Percentiles rank a stretch among this genome's conserved stretches.
phyloP scores from a whole-genome alignment of 495 filamentous ascomycete genomes.

The Cercophora samala region DNA sequence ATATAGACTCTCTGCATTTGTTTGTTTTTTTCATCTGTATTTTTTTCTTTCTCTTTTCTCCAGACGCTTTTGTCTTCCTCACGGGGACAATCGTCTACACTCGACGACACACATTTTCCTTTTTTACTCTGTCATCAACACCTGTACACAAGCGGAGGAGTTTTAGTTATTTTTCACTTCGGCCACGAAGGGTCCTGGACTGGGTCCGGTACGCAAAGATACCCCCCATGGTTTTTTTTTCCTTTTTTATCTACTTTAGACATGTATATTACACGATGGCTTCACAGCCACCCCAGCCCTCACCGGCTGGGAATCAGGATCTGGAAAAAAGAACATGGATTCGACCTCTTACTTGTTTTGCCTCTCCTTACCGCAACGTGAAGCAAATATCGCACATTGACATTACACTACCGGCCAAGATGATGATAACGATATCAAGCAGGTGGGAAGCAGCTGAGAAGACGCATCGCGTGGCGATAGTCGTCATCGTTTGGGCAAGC shows the following conservation, averaged over 20 bases:
- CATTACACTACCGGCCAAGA: no score
- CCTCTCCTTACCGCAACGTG: not conserved
- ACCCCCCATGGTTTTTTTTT: conserved; percentile 34
- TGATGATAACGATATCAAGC: not conserved
- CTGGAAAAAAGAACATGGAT: conserved; percentile 6
- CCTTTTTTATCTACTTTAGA: conserved; percentile 37
- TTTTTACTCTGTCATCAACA: conserved; percentile 22
- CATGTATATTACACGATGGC: conserved; percentile 48
- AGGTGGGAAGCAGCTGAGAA: not conserved
- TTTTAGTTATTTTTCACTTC: conserved; percentile 26
- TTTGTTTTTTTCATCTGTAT: not conserved
- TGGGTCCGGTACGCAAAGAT: conserved; percentile 50
- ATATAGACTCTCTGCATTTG: conserved; percentile 8
- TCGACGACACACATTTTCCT: conserved; percentile 44
- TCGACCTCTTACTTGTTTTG: conserved; percentile 1
- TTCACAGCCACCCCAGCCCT: conserved; percentile 36
- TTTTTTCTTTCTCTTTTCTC: not conserved
- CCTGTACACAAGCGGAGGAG: conserved; percentile 34
- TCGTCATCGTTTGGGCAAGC: not conserved
- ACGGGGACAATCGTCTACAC: conserved; percentile 2
- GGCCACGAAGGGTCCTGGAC: conserved; percentile 40
- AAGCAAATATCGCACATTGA: no score
- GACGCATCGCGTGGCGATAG: not conserved
- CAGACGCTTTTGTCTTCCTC: not conserved
- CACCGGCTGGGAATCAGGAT: not conserved